Evolutionary conservation across 2,329 filamentous ascomycete genomes (phyloP).

Genomic region (Venturiaceae sp.): DNA sequence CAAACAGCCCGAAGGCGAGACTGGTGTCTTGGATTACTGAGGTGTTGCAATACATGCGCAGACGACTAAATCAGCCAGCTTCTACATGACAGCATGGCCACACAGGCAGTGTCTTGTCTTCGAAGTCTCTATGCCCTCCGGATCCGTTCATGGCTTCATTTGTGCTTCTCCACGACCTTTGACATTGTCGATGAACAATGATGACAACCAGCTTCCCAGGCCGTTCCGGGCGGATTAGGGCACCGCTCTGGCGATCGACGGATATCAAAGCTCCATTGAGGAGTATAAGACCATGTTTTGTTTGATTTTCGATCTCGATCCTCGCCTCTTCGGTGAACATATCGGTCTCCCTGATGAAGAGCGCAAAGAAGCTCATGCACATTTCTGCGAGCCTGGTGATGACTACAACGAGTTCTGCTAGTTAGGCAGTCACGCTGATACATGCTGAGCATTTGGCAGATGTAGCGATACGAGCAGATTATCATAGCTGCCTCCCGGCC

Average conservation of each 20-base stretch:
- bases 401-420: neutral
- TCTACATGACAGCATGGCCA: too few relatives aligned
- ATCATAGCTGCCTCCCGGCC: neutral
- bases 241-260: too few relatives aligned
- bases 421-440: neutral
- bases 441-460: neutral
- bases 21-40: conserved; percentile 38
- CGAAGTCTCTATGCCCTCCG: too few relatives aligned
- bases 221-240: too few relatives aligned
- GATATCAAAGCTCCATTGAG: neutral
- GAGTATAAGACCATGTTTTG: conserved; percentile 1
- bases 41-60: too few relatives aligned
- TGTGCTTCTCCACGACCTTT: too few relatives aligned
- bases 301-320: neutral
- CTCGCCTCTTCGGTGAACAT: neutral
- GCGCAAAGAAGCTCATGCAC: neutral
- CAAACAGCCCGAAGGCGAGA: conserved; percentile 31
- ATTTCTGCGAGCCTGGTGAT: neutral
- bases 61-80: too few relatives aligned
- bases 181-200: too few relatives aligned
- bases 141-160: too few relatives aligned
- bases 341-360: neutral
- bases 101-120: too few relatives aligned
- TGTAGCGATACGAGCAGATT: neutral
- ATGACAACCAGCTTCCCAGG: too few relatives aligned